Base-by-base conservation (phyloP, 2,329 filamentous ascomycete genomes). In the Didymella exigua region DNA sequence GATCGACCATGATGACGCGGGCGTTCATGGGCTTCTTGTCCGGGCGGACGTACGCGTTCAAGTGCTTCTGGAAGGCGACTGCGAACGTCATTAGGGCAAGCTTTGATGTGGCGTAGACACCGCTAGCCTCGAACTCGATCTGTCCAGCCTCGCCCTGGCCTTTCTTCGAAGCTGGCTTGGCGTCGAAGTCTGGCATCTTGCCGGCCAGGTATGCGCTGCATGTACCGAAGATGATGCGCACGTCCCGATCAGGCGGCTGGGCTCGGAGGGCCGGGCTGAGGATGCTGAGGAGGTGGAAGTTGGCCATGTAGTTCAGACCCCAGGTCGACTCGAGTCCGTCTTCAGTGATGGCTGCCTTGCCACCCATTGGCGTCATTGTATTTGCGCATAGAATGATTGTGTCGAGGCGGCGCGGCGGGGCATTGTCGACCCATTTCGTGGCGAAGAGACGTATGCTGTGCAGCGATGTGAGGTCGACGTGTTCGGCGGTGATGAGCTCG, bases 391-490 rank as follows among this genome's bases (percentile, higher is more conserved):
- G 82, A 18, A 99, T 84, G 41, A 99, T 80, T 86, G 93, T 93
- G 74, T 99, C 95, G 6, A 99, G 79, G 42, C 96, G 83, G 52
- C 96, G 84, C 8, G 93, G 91, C 2, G 95, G 93, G 19, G 90
- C 85, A 74, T 97, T 98, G 75, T 99, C 93, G 62, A 99, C 91
- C 93, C 96, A 99, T 79, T 91, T 93, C 0, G 95, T 99, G 11
- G 95, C 95, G 73, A 99, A 99, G 59, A 88, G 83, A 33, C 95
- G 89, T 66, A 99, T 88, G 74, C 90, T 96, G 74, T 96, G 86
- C n/a, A 99, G 81, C 14, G 89, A 93, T 11, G 88, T 79, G 24
- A 99, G 84, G 71, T 99, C 92, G 66, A 96, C 91, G 76, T 96
- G 90, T 75, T 99, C 95, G 56, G 95, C 92, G 68, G 96, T 98